Conservation (phyloP, 2,329 filamentous ascomycete genomes). For the Rhinocladiella similis region DNA sequence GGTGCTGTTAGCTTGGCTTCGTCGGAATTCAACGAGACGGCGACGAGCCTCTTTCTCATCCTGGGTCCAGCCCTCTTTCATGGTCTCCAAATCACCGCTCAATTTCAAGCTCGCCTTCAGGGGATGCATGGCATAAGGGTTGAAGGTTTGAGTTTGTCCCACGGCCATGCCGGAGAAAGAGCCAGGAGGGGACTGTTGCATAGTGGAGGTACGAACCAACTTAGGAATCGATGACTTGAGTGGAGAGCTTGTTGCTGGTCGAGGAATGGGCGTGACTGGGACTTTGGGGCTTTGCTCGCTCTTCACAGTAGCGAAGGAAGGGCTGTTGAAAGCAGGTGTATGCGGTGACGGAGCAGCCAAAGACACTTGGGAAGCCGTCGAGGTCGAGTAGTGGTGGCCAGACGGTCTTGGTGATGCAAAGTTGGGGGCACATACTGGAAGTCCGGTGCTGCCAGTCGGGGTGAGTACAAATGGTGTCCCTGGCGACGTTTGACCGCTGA, state of each 20-base stretch:
- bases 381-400: slow-evolving; percentile 44
- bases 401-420: slow-evolving; percentile 43
- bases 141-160: slow-evolving; percentile 55
- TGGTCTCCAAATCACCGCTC: slow-evolving; percentile 77
- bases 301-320: slow-evolving; percentile 48
- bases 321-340: slow-evolving; percentile 45
- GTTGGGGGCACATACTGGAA: slow-evolving; percentile 39
- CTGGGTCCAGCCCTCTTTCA: slow-evolving; percentile 78
- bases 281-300: slow-evolving; percentile 46
- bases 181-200: slow-evolving; percentile 56
- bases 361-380: slow-evolving; percentile 42
- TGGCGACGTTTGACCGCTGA: slow-evolving; percentile 46
- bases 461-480: slow-evolving; percentile 54
- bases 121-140: slow-evolving; percentile 78
- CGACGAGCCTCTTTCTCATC: slow-evolving; percentile 80
- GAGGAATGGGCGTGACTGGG: slow-evolving; percentile 38
- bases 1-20: slow-evolving; percentile 77
- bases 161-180: slow-evolving; percentile 44
- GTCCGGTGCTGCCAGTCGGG: slow-evolving; percentile 44
- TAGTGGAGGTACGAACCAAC: slow-evolving; percentile 66
- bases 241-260: slow-evolving; percentile 47
- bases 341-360: slow-evolving; percentile 52
- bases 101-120: slow-evolving; percentile 80
- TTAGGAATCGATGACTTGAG: slow-evolving; percentile 53
- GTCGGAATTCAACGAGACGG: slow-evolving; percentile 83